Evolutionary conservation across 108 stramenopile genomes (phyloP), one percentile per base, ranked within the genome.

Genomic region (Craspedostauros australis): DNA sequence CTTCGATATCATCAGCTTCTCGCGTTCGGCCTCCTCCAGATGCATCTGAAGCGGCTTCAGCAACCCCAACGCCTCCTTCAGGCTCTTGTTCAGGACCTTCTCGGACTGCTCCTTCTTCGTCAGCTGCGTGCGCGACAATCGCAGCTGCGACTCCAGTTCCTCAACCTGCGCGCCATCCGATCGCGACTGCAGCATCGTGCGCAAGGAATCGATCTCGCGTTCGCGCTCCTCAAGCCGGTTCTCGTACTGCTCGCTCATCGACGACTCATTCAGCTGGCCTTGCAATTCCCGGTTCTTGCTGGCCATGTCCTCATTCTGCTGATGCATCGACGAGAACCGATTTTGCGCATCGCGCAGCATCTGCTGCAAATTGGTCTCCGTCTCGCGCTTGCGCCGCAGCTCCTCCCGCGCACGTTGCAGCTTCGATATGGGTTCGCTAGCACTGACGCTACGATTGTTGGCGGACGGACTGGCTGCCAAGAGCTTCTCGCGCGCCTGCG

Each of bases 61-160:
- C 11, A 79, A 29, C 5, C 61, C 70, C 23, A 79, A 28, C 12
- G 78, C 73, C 46, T 79, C 73, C 57, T 75, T 79, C 0, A 79
- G 57, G 33, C 58, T 61, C 36, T 75, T 68, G 38, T 68, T 79
- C 24, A 79, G 55, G 6, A 57, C 50, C 25, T 31, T 44, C 46
- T 79, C 73, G 15, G 57, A 44, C 0, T 71, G 54, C 31, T 64
- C 54, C 36, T 62, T 66, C 12, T 41, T 16, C 20, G 59, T 30
- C 20, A 79, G 32, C 19, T 79, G 62, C 7, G 42, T 46, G 23
- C 52, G 24, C 2, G 60, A 39, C 5, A n/a, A n/a, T n/a, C n/a
- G n/a, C n/a, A n/a, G n/a, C n/a, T n/a, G n/a, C n/a, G 39, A 25
- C 2, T n/a, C 39, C 33, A 75, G 29, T 34, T 73, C 54, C n/a